Evolutionary conservation across 441 rosid species (phyloP).

Genomic region (Pelargonium fulgidum): DNA sequence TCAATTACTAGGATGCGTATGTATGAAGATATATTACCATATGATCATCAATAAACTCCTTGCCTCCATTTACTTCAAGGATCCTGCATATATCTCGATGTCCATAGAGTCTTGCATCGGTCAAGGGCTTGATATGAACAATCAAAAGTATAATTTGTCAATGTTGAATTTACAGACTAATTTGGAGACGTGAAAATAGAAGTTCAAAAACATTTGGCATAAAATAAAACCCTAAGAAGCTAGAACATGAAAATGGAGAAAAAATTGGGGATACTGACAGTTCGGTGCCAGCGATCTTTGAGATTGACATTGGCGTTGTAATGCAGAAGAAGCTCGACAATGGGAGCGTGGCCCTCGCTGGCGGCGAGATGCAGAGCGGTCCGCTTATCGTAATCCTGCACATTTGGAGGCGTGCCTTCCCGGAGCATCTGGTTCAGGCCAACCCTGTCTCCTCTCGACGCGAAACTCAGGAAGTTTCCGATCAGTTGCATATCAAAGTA

Average conservation of each 20-base stretch:
- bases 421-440: constrained; percentile 59
- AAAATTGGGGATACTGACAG: constrained; percentile 26
- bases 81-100: constrained; percentile 57
- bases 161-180: too few species aligned
- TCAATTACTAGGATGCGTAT: too few species aligned
- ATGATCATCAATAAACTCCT: constrained; percentile 43
- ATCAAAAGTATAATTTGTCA: constrained; percentile 1
- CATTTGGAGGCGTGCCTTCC: constrained; percentile 42
- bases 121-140: constrained; percentile 41
- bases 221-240: too few species aligned
- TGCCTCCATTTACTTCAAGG: constrained; percentile 51
- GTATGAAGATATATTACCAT: background rate
- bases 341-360: constrained; percentile 57
- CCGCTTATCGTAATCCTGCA: constrained; percentile 49
- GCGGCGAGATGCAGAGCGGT: constrained; percentile 56
- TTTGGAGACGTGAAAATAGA: too few species aligned
- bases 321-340: constrained; percentile 51
- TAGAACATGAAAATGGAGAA: background rate
- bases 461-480: constrained; percentile 54
- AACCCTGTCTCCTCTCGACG: constrained; percentile 56
- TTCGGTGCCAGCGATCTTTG: constrained; percentile 46
- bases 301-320: constrained; percentile 50
- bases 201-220: too few species aligned
- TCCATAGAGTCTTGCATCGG: constrained; percentile 47
- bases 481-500: constrained; percentile 49